A percentile compares a stretch with the other conserved stretches of the same genome.
Evolutionary conservation across 1,284 basidiomycete species (phyloP).

Genomic region (Rhodotorula sp.): DNA sequence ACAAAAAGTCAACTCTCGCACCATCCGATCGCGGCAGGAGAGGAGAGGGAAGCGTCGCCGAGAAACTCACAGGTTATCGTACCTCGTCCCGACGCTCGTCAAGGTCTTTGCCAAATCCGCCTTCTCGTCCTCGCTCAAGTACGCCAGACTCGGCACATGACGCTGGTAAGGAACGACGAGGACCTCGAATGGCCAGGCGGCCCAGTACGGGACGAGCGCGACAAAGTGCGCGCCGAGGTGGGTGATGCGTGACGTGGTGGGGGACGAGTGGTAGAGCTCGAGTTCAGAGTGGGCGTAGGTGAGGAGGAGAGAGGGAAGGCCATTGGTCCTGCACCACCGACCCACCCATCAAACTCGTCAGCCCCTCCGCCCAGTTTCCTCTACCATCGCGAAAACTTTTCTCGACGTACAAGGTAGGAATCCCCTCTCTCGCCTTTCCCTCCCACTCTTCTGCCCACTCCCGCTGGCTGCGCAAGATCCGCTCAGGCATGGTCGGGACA

Average conservation of each 20-base stretch:
- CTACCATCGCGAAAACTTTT: neutral
- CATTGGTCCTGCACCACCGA: slow-evolving; percentile 55
- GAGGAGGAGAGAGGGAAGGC: slow-evolving; percentile 72
- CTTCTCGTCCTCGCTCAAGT: slow-evolving; percentile 65
- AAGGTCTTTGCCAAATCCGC: slow-evolving; percentile 65
- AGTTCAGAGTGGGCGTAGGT: slow-evolving; percentile 79
- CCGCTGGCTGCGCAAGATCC: slow-evolving; percentile 53
- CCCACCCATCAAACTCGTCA: neutral
- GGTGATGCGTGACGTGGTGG: slow-evolving; percentile 58
- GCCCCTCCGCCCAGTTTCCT: neutral
- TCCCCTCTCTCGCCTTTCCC: slow-evolving; percentile 8
- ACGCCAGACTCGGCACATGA: slow-evolving; percentile 68
- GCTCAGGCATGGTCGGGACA: slow-evolving; percentile 57
- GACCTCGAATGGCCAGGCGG: slow-evolving; percentile 90
- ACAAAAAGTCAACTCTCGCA: too few relatives aligned
- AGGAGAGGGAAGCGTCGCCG: slow-evolving; percentile 51
- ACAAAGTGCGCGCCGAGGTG: slow-evolving; percentile 73
- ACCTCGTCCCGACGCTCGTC: slow-evolving; percentile 67
- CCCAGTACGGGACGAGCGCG: slow-evolving; percentile 93
- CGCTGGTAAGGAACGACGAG: slow-evolving; percentile 73
- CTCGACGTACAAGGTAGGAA: slow-evolving; percentile 28
- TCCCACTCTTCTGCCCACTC: slow-evolving; percentile 53
- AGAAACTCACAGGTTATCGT: slow-evolving; percentile 67
- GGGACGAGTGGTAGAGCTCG: slow-evolving; percentile 48
- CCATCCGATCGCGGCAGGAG: neutral